Conservation (phyloP, 192 early-diverging fungal genomes). For the Entomortierella parvispora region DNA sequence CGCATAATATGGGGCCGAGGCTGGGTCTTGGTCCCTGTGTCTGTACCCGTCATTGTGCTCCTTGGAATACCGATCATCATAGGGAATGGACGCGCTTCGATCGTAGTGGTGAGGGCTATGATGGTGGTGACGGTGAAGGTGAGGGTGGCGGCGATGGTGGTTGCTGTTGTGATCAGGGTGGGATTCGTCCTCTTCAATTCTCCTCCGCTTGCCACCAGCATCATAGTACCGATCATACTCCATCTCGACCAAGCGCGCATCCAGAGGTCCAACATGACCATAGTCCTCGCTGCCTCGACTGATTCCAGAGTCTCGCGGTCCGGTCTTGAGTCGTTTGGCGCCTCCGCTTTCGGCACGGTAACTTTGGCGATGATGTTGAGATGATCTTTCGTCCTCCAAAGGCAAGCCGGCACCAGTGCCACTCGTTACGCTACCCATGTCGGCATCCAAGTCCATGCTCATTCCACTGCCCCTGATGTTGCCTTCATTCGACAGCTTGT, state of each 20-base stretch:
- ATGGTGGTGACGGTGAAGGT: no score
- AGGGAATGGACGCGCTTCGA: no score
- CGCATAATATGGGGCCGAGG: no score
- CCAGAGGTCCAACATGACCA: constrained; percentile 5
- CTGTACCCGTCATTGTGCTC: no score
- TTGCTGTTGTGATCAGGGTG: neutral
- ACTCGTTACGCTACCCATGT: constrained; percentile 3
- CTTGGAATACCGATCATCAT: no score
- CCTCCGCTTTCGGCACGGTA: no score
- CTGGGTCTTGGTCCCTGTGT: no score
- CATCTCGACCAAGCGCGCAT: constrained; percentile 30
- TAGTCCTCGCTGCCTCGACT: constrained; percentile 2
- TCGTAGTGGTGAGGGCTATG: no score
- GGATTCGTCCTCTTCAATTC: constrained; percentile 5
- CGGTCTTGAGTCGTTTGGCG: constrained; percentile 18
- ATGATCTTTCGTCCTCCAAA: no score
- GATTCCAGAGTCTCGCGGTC: neutral
- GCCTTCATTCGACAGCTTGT: constrained; percentile 25
- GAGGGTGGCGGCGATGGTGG: neutral
- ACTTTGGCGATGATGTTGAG: no score
- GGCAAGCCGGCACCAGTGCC: neutral
- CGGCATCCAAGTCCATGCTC: constrained; percentile 35
- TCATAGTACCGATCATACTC: constrained; percentile 49
- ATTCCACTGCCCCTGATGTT: constrained; percentile 7
- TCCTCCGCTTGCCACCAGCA: constrained; percentile 28